Conservation (phyloP, 2,329 filamentous ascomycete species). For the Onygena corvina region DNA sequence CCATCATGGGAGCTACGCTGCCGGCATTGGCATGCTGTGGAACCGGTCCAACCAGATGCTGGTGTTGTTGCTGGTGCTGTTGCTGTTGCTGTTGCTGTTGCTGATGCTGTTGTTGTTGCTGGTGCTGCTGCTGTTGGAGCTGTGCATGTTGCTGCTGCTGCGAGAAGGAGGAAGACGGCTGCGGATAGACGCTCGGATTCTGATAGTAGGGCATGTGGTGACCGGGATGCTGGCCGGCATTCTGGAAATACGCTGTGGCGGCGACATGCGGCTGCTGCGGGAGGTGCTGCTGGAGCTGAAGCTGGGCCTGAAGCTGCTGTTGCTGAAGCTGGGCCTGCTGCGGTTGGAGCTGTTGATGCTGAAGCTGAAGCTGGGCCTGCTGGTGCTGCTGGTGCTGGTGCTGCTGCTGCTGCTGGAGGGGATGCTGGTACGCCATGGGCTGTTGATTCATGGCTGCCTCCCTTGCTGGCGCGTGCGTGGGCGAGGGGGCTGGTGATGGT, state of each 20-base stretch:
- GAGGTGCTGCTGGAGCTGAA: conserved; percentile 14
- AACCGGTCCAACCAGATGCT: conserved; percentile 11
- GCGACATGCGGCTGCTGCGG: conserved; percentile 15
- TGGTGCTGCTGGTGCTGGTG: neutral
- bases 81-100: conserved; percentile 12
- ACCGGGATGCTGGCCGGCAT: conserved; percentile 3
- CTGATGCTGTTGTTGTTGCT: conserved; percentile 10
- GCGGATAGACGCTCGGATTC: conserved; percentile 11
- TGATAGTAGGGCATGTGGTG: conserved; percentile 13
- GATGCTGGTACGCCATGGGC: conserved; percentile 16
- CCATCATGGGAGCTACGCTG: conserved; percentile 16
- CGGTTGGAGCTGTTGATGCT: conserved; percentile 9
- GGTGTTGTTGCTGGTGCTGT: conserved; percentile 12
- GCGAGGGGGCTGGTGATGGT: too few species aligned
- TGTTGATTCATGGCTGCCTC: conserved; percentile 14
- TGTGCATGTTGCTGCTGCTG: conserved; percentile 10
- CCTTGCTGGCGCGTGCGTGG: too few species aligned
- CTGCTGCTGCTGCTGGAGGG: conserved; percentile 14
- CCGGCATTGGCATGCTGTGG: conserved; percentile 12
- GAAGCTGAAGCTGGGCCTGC: conserved; percentile 1
- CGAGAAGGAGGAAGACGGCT: conserved; percentile 11
- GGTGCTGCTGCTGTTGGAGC: conserved; percentile 13
- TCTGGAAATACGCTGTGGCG: conserved; percentile 2
- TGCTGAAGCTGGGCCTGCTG: conserved; percentile 16
- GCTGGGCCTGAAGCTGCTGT: conserved; percentile 8